Evolutionary conservation across 2,329 filamentous ascomycete species (phyloP).

Genomic region (Chalaropsis thielavioides): DNA sequence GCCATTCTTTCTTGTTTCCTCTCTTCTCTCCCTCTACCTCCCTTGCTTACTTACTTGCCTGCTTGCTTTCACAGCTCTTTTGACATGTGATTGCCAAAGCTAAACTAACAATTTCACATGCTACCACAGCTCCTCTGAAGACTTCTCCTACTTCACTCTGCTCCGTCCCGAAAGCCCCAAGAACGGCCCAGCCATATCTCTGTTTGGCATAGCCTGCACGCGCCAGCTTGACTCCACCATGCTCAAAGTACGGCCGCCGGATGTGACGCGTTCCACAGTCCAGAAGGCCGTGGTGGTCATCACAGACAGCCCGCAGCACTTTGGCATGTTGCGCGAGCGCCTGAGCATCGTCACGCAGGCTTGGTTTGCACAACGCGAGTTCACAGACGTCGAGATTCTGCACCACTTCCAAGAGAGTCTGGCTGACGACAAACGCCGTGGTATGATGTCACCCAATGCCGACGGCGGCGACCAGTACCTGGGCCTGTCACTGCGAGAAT

Average conservation of each 20-base stretch:
- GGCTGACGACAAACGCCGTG: constrained; percentile 47
- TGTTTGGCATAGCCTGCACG: constrained; percentile 94
- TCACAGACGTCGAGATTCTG: constrained; percentile 80
- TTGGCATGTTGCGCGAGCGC: constrained; percentile 81
- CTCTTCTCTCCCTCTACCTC: not conserved
- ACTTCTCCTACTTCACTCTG: constrained; percentile 97
- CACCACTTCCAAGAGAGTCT: constrained; percentile 83
- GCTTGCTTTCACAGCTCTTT: not conserved
- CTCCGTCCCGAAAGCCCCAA: constrained; percentile 44
- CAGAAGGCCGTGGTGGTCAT: constrained; percentile 97
- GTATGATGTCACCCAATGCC: constrained; percentile 48
- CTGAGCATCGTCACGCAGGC: constrained; percentile 81
- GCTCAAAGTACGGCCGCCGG: constrained; percentile 62
- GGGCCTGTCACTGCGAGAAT: constrained; percentile 73
- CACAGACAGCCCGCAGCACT: constrained; percentile 75
- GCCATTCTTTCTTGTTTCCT: not conserved
- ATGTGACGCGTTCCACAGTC: constrained; percentile 93
- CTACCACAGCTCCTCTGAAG: constrained; percentile 58
- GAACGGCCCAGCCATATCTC: constrained; percentile 50
- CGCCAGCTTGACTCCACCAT: constrained; percentile 71
- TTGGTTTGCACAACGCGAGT: constrained; percentile 93
- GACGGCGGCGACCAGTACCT: constrained; percentile 74
- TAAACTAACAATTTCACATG: not conserved
- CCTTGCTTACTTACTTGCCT: not conserved
- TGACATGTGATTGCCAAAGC: not conserved